Evolutionary conservation across 106 monocot species (phyloP), one percentile per base, ranked within the genome.

Genomic region (Dactylorhiza incarnata): DNA sequence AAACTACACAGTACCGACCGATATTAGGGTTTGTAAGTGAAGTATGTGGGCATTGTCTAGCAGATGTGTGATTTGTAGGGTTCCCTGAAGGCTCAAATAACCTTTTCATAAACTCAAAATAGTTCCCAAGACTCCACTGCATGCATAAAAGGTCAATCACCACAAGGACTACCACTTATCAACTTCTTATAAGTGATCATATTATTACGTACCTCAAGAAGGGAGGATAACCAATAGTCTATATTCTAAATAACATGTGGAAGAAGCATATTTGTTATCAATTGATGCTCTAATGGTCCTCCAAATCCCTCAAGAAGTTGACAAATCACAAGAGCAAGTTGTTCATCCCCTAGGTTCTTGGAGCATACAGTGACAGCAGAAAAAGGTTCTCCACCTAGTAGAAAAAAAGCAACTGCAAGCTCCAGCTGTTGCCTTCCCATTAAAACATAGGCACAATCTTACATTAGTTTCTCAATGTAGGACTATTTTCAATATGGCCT

Each of bases 381-480:
- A 74, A 86, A 86, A 72, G 79, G 46, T 81, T 95, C 95, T 53
- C 88, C 92, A 48, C 95, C 95, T 15, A 95, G 80, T 14, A 95
- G 80, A 72, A 95, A 95, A 88, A 95, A 95, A n/a, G 90, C 90
- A 48, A 88, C 75, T 49, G 95, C 92, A 77, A 95, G 88, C 62
- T 95, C 95, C 76, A 92, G 47, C 48, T 92, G 92, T 80, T 95
- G 95, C 79, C 85, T 92, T 76, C 95, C 95, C 92, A 95, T 81
- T 65, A 95, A 75, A 82, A 95, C 95, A 86, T 95, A 95, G 44
- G n/a, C n/a, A n/a, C n/a, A n/a, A n/a, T n/a, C n/a, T n/a, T n/a
- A n/a, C n/a, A n/a, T n/a, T n/a, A n/a, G 95, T n/a, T n/a, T n/a
- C n/a, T n/a, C n/a, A n/a, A n/a, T n/a, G n/a, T n/a, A n/a, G n/a